Evolutionary conservation across 495 filamentous ascomycete species (phyloP).

Genomic region (Pyrenula aspistea): DNA sequence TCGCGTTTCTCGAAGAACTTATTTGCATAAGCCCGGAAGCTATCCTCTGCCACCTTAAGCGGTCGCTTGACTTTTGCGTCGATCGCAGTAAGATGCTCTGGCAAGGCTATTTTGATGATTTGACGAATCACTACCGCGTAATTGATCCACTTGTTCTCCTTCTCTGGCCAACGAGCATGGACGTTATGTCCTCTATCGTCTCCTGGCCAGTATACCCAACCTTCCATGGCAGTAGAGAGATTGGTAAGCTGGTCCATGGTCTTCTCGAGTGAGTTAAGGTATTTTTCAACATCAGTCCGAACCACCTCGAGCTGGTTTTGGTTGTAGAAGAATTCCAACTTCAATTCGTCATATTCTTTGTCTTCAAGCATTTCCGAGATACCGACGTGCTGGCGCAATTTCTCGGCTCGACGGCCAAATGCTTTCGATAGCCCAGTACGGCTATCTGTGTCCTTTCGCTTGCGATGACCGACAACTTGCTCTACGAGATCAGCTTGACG

Average conservation of each 20-base stretch:
- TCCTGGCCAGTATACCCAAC: conserved; percentile 20
- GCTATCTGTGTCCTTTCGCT: conserved; percentile 84
- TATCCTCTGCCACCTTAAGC: background rate
- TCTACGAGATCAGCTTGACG: conserved; percentile 82
- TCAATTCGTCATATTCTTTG: conserved; percentile 58
- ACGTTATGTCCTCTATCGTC: conserved; percentile 43
- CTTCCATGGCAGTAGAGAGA: conserved; percentile 58
- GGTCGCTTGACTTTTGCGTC: background rate
- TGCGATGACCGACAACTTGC: conserved; percentile 68
- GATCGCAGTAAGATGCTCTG: conserved; percentile 65
- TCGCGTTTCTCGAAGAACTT: conserved; percentile 82
- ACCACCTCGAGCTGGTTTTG: conserved; percentile 84
- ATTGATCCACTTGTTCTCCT: conserved; percentile 84
- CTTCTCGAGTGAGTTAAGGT: conserved; percentile 55
- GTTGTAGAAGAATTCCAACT: conserved; percentile 73
- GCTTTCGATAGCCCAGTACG: conserved; percentile 71
- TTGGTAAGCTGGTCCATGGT: conserved; percentile 64
- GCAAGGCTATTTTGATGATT: conserved; percentile 61
- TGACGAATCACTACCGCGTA: conserved; percentile 74
- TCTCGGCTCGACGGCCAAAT: conserved; percentile 77
- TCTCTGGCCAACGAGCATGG: conserved; percentile 44
- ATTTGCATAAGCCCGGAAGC: conserved; percentile 55
- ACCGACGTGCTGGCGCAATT: conserved; percentile 56
- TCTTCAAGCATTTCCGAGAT: conserved; percentile 61
- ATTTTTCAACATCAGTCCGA: conserved; percentile 79